Conservation (phyloP, 1,284 basidiomycete species). For the Takashimella tepidaria region DNA sequence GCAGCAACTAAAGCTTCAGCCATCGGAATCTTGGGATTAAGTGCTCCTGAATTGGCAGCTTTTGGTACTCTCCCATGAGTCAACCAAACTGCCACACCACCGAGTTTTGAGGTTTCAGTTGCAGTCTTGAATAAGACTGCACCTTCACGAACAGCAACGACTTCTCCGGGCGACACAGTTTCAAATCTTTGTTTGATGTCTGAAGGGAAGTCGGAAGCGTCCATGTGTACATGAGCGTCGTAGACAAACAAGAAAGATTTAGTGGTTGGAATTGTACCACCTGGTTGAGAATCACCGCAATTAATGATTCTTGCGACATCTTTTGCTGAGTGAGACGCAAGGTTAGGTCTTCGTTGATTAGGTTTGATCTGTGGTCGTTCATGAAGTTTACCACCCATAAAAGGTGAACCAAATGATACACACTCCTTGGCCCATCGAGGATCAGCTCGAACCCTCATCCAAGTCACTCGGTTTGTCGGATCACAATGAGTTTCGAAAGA, state of each 20-base stretch:
- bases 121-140: conserved; percentile 49
- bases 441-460: conserved; percentile 9
- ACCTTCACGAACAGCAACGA: conserved; percentile 47
- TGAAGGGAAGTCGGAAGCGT: conserved; percentile 19
- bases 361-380: conserved; percentile 47
- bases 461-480: conserved; percentile 8
- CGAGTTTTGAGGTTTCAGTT: conserved; percentile 5
- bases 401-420: conserved; percentile 34
- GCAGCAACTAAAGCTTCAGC: conserved; percentile 40
- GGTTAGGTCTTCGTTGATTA: conserved; percentile 38
- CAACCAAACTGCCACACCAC: conserved; percentile 48
- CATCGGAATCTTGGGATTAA: conserved; percentile 50
- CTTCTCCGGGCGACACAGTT: conserved; percentile 35
- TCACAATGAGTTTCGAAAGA: conserved; percentile 8
- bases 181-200: conserved; percentile 14
- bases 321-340: conserved; percentile 39
- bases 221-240: conserved; percentile 45
- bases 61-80: conserved; percentile 49
- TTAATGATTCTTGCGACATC: conserved; percentile 44
- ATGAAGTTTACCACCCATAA: conserved; percentile 44
- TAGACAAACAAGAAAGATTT: conserved; percentile 47
- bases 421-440: conserved; percentile 27
- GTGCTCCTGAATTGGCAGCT: conserved; percentile 34
- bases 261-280: conserved; percentile 43
- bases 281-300: conserved; percentile 50